These are phyloP conservation scores for Gnomoniopsis sp. DNA, from an alignment of 2,329 filamentous ascomycete species.

Conservation along the genomic window DNA sequence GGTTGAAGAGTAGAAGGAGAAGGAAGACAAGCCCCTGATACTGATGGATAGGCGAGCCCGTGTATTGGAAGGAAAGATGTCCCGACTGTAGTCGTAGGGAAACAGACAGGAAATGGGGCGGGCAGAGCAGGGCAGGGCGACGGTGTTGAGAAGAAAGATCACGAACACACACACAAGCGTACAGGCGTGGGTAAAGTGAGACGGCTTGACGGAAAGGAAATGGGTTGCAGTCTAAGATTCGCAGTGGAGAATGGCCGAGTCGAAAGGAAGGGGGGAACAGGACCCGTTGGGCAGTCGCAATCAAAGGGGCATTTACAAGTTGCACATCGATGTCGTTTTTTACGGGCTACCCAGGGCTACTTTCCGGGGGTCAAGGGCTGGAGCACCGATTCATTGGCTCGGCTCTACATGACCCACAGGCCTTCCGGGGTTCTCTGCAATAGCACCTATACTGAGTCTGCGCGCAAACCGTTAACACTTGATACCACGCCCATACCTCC, in stretches of 20 bases:
- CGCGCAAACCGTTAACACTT: too few relatives aligned
- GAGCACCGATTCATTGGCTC: too few relatives aligned
- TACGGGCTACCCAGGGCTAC: not conserved
- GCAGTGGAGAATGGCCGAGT: conserved; percentile 1
- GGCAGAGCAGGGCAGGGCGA: not conserved
- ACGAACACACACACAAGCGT: not conserved
- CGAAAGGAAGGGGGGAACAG: conserved; percentile 11
- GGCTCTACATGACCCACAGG: too few relatives aligned
- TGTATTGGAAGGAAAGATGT: not conserved
- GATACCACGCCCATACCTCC: too few relatives aligned
- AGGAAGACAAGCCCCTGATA: not conserved
- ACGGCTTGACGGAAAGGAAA: not conserved
- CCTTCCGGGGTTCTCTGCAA: too few relatives aligned
- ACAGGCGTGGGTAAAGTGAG: not conserved
- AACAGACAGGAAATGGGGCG: not conserved
- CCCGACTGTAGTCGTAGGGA: not conserved
- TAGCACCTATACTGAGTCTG: too few relatives aligned
- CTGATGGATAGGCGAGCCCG: not conserved
- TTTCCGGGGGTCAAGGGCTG: not conserved
- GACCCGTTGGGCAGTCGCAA: conserved; percentile 16
- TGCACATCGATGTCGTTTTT: not conserved
- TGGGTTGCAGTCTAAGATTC: conserved; percentile 11
- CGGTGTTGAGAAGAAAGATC: not conserved
- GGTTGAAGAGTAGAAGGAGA: not conserved
- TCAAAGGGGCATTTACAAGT: conserved; percentile 13